Conservation (phyloP, 2,329 filamentous ascomycete genomes). For the Fusarium sp. region DNA sequence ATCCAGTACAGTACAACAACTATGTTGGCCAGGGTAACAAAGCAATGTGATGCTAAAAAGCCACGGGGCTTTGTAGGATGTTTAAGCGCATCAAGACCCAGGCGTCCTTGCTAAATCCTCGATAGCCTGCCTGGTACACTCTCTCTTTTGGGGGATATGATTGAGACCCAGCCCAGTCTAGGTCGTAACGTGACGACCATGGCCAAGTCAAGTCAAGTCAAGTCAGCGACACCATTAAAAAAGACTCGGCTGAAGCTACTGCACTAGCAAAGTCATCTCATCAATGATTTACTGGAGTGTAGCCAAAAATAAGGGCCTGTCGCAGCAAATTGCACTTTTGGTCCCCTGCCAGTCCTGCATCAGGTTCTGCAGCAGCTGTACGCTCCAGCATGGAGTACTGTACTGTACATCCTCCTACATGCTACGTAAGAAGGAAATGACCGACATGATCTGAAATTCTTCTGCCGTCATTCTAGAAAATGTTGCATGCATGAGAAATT, state of each 20-base stretch:
- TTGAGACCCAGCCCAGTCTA: conserved; percentile 7
- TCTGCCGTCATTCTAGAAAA: conserved; percentile 52
- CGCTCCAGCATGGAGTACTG: background rate
- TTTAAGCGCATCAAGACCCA: background rate
- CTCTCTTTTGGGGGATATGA: conserved; percentile 17
- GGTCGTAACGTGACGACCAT: conserved; percentile 17
- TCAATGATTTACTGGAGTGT: conserved; percentile 17
- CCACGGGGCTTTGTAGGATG: background rate
- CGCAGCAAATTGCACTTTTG: conserved; percentile 38
- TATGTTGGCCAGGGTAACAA: background rate
- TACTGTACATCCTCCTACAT: background rate
- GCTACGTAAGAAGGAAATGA: conserved; percentile 8
- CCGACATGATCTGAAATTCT: conserved; percentile 33
- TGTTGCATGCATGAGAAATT: conserved; percentile 37
- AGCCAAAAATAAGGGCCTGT: conserved; percentile 27
- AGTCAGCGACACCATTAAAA: conserved; percentile 28
- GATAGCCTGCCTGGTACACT: conserved; percentile 17
- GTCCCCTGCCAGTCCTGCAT: conserved; percentile 26
- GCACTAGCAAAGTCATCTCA: conserved; percentile 17
- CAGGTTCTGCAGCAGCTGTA: background rate
- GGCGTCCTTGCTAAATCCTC: conserved; percentile 32
- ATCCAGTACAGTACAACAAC: background rate
- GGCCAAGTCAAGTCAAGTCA: conserved; percentile 11
- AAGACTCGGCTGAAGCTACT: conserved; percentile 13
- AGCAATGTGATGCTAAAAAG: conserved; percentile 18